phyloP scores from a whole-genome alignment of 2,329 filamentous ascomycete species.

The Xylariaceae sp. region DNA sequence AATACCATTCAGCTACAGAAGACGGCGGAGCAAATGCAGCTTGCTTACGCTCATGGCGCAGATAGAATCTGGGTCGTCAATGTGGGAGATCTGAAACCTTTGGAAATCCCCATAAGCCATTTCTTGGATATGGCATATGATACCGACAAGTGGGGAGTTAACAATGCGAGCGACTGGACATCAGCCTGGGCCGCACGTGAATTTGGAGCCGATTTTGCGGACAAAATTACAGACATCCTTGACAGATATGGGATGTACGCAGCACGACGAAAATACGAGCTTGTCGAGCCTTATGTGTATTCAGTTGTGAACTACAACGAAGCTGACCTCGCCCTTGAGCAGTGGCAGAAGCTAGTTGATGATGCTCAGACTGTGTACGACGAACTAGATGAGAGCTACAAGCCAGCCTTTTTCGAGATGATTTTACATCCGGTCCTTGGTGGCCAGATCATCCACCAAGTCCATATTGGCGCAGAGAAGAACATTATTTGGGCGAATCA shows the following conservation, averaged over 20 bases:
- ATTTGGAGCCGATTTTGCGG: conserved; percentile 49
- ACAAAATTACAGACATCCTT: conserved; percentile 50
- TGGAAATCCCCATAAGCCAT: conserved; percentile 64
- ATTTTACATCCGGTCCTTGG: conserved; percentile 58
- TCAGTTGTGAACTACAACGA: conserved; percentile 61
- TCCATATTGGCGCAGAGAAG: conserved; percentile 46
- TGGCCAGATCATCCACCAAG: conserved; percentile 53
- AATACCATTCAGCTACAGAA: conserved; percentile 66
- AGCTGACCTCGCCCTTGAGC: conserved; percentile 51
- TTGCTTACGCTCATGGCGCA: conserved; percentile 56
- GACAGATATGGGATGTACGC: conserved; percentile 56
- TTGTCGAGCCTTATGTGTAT: conserved; percentile 55
- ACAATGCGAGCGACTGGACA: conserved; percentile 56
- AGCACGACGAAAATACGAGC: conserved; percentile 58
- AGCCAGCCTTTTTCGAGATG: conserved; percentile 61
- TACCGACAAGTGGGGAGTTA: conserved; percentile 52
- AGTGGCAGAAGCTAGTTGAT: conserved; percentile 51
- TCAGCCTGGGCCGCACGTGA: conserved; percentile 55
- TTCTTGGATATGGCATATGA: conserved; percentile 69
- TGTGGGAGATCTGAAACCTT: conserved; percentile 61
- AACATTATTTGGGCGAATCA: conserved; percentile 52
- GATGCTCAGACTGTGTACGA: conserved; percentile 57
- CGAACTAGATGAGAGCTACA: conserved; percentile 45
- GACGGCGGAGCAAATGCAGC: conserved; percentile 63
- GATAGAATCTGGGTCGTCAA: conserved; percentile 64